Base-by-base conservation (phyloP, 2,329 filamentous ascomycete genomes). In the Sporothrix mexicana region DNA sequence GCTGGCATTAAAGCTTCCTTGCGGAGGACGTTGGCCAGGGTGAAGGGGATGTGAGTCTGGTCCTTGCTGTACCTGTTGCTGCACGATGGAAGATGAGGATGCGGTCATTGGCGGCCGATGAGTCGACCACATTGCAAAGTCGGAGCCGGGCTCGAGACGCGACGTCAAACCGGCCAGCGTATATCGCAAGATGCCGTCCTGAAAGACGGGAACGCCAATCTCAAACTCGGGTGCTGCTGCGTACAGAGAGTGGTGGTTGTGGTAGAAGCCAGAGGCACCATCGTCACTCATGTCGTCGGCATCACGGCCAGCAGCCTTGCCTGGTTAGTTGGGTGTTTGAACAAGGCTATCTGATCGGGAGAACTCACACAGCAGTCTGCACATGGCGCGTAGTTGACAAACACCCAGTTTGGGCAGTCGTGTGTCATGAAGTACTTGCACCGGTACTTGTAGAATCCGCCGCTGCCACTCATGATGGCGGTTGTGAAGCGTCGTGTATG, bases 381-480 rank as follows among this genome's bases (percentile, higher is more conserved):
- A 76, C 85, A 87, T 1, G 84, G 79, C 17, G 83, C 80, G 73
- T 83, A 80, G 74, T 85, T 85, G 59, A 85, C 82, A 75, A 83
- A 86, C 12, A 86, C 84, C 85, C 84, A 86, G 74, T 85, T 83
- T 2, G 78, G 80, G 78, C 85, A 86, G 77, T 86, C 82, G 77
- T 85, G 79, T 13, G 83, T 83, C 74, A 82, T 81, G 75, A 84
- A 86, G 80, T 86, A 84, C 77, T 85, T 86, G 82, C 85, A 87
- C 53, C 83, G 81, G 79, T 84, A 86, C 79, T 83, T 85, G 78
- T 85, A 85, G 73, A 80, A 84, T 59, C 83, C 83, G 68, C 82
- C 82, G 78, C 81, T 80, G 62, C 81, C 80, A 69, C 80, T 82
- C 82, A 83, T 83, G 71, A 13, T 79, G 77, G 59, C 30, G 30